Evolutionary conservation across 306 rosid genomes (phyloP), one percentile per base, ranked within the genome.

Genomic region (Cucurbita argyrosperma): DNA sequence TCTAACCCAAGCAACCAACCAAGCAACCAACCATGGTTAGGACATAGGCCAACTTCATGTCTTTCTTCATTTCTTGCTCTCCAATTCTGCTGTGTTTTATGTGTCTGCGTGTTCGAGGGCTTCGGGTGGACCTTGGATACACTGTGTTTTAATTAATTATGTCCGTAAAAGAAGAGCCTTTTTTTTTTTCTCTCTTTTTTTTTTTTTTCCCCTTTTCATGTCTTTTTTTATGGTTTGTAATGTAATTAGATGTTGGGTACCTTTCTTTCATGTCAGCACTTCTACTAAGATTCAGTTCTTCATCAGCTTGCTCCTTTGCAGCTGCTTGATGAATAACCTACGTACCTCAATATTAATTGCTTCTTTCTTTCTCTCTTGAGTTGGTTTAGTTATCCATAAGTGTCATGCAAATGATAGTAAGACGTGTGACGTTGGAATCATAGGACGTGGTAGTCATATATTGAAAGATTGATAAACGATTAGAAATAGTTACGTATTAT

Each of bases 11-110:
- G 88, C 89, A 90, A 90, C 98, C 98, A 94, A 30, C 72, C 78
- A 89, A 85, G 3, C 35, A 30, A 30, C 90, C 90, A 90, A 90
- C 98, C 98, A 94, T 94, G 98, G 98, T 94, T 94, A 94, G 97
- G 96, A 88, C 96, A 78, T 87, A 84, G 94, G 97, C 86, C 85
- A 83, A 77, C 73, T 83, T 84, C 82, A 72, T 80, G 35, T 1
- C 35, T 40, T 64, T 64, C 18, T 65, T 66, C 70, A 63, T 51
- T 12, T 49, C 14, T 49, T 49, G 11, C 16, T 49, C 42, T 13
- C 13, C n/a, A 5, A 4, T 11, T 50, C 54, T 50, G n/a, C 7
- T 30, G 35, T 30, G 35, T 5, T 39, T 37, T 19, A 18, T 45
- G 38, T 19, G 54, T 7, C 10, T 65, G 16, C 30, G 72, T 66